A percentile compares a stretch with the other conserved stretches of the same genome.
phyloP scores from a whole-genome alignment of 2,329 filamentous ascomycete species.

The Purpureocillium lavendulum region DNA sequence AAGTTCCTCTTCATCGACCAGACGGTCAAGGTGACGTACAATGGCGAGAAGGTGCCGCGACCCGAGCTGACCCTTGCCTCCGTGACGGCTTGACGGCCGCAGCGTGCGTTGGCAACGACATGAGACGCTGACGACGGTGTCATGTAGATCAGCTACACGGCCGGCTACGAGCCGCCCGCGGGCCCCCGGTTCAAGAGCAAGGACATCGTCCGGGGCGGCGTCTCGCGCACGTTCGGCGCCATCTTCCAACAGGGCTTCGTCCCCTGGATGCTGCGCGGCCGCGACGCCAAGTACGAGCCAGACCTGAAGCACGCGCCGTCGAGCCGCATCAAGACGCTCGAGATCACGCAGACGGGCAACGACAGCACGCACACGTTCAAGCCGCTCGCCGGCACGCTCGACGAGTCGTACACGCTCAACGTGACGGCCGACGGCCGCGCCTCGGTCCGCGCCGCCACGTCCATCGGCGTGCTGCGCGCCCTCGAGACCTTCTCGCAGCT shows the following conservation, averaged over 20 bases:
- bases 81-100: too few relatives aligned
- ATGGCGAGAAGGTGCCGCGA: conserved; percentile 33
- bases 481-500: conserved; percentile 72
- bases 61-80: too few relatives aligned
- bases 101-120: too few relatives aligned
- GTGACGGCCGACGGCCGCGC: conserved; percentile 50
- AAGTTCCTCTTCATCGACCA: conserved; percentile 44
- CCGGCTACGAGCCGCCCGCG: conserved; percentile 31
- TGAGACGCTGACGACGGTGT: conserved; percentile 1
- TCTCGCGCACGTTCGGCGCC: conserved; percentile 51
- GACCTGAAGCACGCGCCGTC: conserved; percentile 17
- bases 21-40: conserved; percentile 47
- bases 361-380: conserved; percentile 50
- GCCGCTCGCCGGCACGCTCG: conserved; percentile 53
- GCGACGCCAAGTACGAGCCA: conserved; percentile 59
- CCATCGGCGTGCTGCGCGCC: conserved; percentile 62
- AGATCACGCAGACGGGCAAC: conserved; percentile 49
- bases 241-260: conserved; percentile 63
- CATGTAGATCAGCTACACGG: conserved; percentile 34
- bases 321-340: conserved; percentile 50
- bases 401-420: conserved; percentile 68
- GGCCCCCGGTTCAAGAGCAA: conserved; percentile 36
- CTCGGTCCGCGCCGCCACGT: conserved; percentile 55
- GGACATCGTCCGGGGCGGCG: conserved; percentile 45
- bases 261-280: conserved; percentile 69